phyloP scores from a whole-genome alignment of 805 yeast genomes.

The Candida pseudofarinosa region DNA sequence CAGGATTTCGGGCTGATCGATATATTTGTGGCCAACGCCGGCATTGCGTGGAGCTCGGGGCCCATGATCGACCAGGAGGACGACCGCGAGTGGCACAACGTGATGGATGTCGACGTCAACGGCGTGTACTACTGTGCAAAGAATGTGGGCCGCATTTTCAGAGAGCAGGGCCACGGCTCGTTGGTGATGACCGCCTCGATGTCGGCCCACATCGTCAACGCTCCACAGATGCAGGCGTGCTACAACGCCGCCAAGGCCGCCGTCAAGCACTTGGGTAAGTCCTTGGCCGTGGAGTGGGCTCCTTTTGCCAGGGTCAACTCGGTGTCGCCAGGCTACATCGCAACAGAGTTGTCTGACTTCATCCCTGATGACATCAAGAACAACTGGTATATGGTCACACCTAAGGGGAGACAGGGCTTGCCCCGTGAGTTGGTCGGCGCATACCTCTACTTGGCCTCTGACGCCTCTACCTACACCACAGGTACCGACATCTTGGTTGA shows the following conservation, averaged over 20 bases:
- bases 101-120: slow-evolving; percentile 71
- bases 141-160: slow-evolving; percentile 67
- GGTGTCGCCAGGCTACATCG: slow-evolving; percentile 83
- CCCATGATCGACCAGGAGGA: slow-evolving; percentile 36
- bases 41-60: slow-evolving; percentile 47
- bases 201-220: slow-evolving; percentile 84
- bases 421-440: slow-evolving; percentile 79
- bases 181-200: slow-evolving; percentile 83
- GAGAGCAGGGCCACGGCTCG: slow-evolving; percentile 70
- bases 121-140: slow-evolving; percentile 81
- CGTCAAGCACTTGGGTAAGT: slow-evolving; percentile 67
- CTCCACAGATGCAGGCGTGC: slow-evolving; percentile 82
- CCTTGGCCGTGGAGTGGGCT: slow-evolving; percentile 88
- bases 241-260: slow-evolving; percentile 89
- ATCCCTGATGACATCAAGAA: slow-evolving; percentile 32
- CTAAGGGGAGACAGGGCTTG: slow-evolving; percentile 71
- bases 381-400: slow-evolving; percentile 45
- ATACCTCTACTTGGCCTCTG: slow-evolving; percentile 72
- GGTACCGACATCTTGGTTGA: slow-evolving; percentile 76
- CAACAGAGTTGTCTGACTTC: slow-evolving; percentile 56
- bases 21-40: slow-evolving; percentile 45
- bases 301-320: slow-evolving; percentile 77
- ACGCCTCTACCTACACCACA: slow-evolving; percentile 75
- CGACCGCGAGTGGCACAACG: slow-evolving; percentile 61
- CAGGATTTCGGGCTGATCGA: slow-evolving; percentile 34